Percentiles rank a stretch among this genome's conserved stretches.
Evolutionary conservation across 2,329 filamentous ascomycete genomes (phyloP).

Genomic region (Bipolaris oryzae): DNA sequence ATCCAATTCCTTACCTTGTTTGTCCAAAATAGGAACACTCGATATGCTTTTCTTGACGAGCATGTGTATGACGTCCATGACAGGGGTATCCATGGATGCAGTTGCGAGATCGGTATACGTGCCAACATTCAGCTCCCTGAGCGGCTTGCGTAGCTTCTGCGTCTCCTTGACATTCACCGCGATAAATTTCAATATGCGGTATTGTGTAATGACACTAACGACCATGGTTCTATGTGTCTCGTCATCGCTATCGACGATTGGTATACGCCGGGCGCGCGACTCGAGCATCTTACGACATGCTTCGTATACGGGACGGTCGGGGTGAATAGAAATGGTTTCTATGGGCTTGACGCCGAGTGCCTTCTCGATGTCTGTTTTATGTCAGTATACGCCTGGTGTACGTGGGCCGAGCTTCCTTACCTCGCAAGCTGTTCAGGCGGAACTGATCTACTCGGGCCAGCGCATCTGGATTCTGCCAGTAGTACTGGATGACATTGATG

Average conservation of each 20-base stretch:
- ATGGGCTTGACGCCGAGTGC: conserved; percentile 89
- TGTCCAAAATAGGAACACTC: conserved; percentile 89
- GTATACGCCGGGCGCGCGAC: conserved; percentile 90
- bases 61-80: conserved; percentile 91
- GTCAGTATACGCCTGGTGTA: conserved; percentile 16
- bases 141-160: conserved; percentile 82
- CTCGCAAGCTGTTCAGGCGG: conserved; percentile 85
- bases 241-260: conserved; percentile 89
- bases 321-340: conserved; percentile 95
- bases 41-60: conserved; percentile 94
- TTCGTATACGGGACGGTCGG: conserved; percentile 88
- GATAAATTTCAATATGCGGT: conserved; percentile 97
- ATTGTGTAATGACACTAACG: conserved; percentile 96
- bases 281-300: conserved; percentile 93
- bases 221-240: conserved; percentile 92
- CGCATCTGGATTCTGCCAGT: conserved; percentile 94
- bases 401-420: conserved; percentile 57
- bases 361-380: conserved; percentile 80
- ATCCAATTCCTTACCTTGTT: conserved; percentile 58
- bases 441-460: conserved; percentile 92
- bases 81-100: conserved; percentile 84
- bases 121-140: conserved; percentile 83
- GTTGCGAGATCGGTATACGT: conserved; percentile 83
- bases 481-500: conserved; percentile 98
- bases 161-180: conserved; percentile 93